These are phyloP conservation scores for Phytophthora tubulina DNA, from an alignment of 352 stramenopile genomes.

Conservation along the genomic window DNA sequence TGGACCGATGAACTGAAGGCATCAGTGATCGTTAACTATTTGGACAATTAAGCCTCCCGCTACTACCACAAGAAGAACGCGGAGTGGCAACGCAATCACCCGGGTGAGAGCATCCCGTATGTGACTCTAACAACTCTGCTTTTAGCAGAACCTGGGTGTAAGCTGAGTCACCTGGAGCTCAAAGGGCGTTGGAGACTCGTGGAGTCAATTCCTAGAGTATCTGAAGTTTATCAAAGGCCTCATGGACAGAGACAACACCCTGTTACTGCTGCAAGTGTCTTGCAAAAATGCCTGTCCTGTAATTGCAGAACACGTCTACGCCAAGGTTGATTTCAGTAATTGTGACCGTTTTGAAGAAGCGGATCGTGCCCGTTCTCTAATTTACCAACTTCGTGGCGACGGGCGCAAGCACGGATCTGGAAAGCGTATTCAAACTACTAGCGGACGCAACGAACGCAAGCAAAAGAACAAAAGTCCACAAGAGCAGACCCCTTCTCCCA, in stretches of 20 bases:
- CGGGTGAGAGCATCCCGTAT: not conserved
- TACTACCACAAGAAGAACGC: slow-evolving; percentile 26
- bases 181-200: slow-evolving; percentile 11
- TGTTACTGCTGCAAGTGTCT: slow-evolving; percentile 14
- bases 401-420: not conserved
- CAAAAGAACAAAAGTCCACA: not conserved
- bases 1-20: slow-evolving; percentile 16
- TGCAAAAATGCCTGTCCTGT: slow-evolving; percentile 4
- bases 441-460: not conserved
- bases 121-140: not conserved
- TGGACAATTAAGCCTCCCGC: slow-evolving; percentile 10
- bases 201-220: slow-evolving; percentile 14
- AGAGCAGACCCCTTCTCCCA: too few species aligned
- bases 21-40: slow-evolving; percentile 13
- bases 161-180: slow-evolving; percentile 12
- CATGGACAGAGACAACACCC: slow-evolving; percentile 10
- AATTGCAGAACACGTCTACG: not conserved
- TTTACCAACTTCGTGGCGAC: slow-evolving; percentile 8
- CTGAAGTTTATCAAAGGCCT: slow-evolving; percentile 22
- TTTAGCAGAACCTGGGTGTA: slow-evolving; percentile 9
- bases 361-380: not conserved
- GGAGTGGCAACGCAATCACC: slow-evolving; percentile 6
- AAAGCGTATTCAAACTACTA: too few species aligned
- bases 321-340: not conserved
- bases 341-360: not conserved